phyloP scores from a whole-genome alignment of 2,329 filamentous ascomycete species.

The Harringtonia lauricola region DNA sequence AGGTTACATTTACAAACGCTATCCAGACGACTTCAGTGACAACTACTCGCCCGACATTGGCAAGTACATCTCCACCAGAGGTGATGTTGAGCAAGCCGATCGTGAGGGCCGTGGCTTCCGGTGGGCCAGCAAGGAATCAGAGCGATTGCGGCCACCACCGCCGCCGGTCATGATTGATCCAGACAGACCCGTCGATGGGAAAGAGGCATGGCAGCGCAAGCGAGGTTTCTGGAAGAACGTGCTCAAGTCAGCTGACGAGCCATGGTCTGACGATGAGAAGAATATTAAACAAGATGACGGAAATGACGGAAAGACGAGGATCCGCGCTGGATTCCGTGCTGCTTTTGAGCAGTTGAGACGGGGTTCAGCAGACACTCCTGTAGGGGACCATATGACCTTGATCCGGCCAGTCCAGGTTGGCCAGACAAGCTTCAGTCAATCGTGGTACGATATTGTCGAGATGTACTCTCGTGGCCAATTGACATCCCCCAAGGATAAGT shows the following conservation, averaged over 20 bases:
- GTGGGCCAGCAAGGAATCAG: too few relatives aligned
- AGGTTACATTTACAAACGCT: background rate
- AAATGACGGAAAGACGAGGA: background rate
- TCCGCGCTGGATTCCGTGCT: background rate
- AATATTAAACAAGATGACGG: too few relatives aligned
- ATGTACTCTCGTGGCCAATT: slow-evolving; percentile 19
- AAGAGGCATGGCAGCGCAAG: background rate
- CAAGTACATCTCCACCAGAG: background rate
- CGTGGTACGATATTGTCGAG: slow-evolving; percentile 1
- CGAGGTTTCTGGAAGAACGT: slow-evolving; percentile 1
- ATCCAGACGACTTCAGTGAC: background rate
- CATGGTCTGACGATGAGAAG: background rate
- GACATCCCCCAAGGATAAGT: slow-evolving; percentile 11
- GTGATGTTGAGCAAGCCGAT: background rate
- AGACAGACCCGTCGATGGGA: background rate
- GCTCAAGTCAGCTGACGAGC: background rate
- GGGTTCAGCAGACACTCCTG: too few relatives aligned
- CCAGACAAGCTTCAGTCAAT: slow-evolving; percentile 13
- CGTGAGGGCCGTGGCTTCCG: background rate
- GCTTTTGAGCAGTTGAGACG: background rate
- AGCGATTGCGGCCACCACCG: background rate
- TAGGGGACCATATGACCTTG: too few relatives aligned
- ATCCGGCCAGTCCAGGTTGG: slow-evolving; percentile 7
- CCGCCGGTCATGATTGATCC: background rate
- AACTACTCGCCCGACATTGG: background rate